A percentile compares a stretch with the other conserved stretches of the same genome.
Conservation (phyloP, 768 basidiomycete species). For the Tulasnella sp. region DNA sequence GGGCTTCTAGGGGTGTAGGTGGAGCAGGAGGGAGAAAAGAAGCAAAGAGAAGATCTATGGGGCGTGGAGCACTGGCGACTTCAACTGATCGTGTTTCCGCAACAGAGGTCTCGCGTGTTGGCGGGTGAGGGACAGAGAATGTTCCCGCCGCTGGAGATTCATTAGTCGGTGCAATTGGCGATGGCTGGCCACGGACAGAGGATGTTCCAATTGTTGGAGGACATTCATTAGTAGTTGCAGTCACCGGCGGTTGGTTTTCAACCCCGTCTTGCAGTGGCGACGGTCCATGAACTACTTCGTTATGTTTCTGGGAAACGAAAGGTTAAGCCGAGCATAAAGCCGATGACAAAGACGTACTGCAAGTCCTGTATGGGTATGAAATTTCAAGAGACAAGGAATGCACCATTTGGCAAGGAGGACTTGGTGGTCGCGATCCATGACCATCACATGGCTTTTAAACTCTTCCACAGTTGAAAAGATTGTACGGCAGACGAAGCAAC, state of each 20-base stretch:
- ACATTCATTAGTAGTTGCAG: too few relatives aligned
- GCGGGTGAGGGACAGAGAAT: too few relatives aligned
- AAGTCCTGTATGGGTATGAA: background rate
- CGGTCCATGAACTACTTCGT: background rate
- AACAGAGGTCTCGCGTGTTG: too few relatives aligned
- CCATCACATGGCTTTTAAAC: background rate
- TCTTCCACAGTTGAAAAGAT: background rate
- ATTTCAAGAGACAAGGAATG: background rate
- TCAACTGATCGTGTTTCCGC: background rate
- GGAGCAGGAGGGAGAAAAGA: background rate
- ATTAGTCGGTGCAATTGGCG: too few relatives aligned
- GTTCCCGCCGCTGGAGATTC: too few relatives aligned
- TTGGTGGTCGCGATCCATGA: background rate
- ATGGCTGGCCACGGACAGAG: too few relatives aligned
- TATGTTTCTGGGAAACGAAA: background rate
- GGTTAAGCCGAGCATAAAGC: background rate
- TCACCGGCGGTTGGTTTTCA: too few relatives aligned
- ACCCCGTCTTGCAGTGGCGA: too few relatives aligned
- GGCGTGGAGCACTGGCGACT: background rate
- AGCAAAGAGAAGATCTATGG: background rate
- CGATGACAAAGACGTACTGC: background rate
- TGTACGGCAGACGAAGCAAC: background rate
- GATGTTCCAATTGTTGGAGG: too few relatives aligned
- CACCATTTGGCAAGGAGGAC: background rate
- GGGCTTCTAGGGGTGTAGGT: background rate